Evolutionary conservation across 2,329 filamentous ascomycete genomes (phyloP).

Genomic region (Claviceps sp.): DNA sequence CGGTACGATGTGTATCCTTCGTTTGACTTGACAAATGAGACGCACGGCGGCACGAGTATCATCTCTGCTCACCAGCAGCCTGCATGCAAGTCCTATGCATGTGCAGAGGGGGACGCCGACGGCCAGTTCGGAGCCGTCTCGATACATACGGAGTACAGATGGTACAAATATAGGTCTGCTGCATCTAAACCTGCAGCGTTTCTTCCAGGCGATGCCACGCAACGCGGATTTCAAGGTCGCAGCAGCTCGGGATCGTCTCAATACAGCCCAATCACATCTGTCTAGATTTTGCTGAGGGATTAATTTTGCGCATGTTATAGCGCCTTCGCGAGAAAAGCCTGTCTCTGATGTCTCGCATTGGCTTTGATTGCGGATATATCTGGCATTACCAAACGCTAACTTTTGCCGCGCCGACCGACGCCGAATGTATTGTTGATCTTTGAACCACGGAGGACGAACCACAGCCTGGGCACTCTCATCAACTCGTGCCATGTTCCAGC

Average conservation of each 20-base stretch:
- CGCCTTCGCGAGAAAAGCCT: background rate
- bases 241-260: background rate
- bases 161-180: background rate
- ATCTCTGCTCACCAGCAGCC: background rate
- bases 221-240: background rate
- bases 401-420: background rate
- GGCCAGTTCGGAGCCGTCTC: too few species aligned
- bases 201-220: background rate
- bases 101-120: too few species aligned
- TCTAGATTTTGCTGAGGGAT: background rate
- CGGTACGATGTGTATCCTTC: background rate
- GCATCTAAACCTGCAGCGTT: background rate
- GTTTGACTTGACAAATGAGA: background rate
- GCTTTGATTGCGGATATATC: background rate
- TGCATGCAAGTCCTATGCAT: too few species aligned
- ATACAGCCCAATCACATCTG: background rate
- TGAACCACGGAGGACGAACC: background rate
- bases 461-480: background rate
- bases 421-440: background rate
- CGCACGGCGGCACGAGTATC: background rate
- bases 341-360: background rate
- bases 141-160: too few species aligned
- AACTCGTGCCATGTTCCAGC: background rate
- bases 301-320: background rate
- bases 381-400: background rate